phyloP scores from a whole-genome alignment of 73 alveolate genomes.

The Blepharisma japonicum region DNA sequence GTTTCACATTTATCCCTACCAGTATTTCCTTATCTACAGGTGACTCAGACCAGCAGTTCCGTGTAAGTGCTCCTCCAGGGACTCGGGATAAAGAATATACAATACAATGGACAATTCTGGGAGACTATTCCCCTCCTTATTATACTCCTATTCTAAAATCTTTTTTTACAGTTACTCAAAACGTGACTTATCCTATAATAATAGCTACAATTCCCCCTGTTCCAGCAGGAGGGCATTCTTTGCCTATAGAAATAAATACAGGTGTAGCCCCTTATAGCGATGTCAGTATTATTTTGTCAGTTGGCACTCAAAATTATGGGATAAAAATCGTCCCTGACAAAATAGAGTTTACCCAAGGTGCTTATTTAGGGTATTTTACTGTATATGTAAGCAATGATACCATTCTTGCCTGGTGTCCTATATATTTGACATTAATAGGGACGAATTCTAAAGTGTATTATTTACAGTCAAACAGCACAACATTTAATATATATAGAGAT shows the following conservation, averaged over 20 bases:
- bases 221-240: conserved; percentile 56
- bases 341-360: conserved; percentile 41
- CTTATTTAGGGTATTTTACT: conserved; percentile 34
- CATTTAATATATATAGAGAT: conserved; percentile 30
- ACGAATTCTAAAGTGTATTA: conserved; percentile 38
- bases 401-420: background rate
- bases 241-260: conserved; percentile 37
- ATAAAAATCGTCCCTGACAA: conserved; percentile 32
- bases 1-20: conserved; percentile 43
- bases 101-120: conserved; percentile 45
- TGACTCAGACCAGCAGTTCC: conserved; percentile 34
- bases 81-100: conserved; percentile 30
- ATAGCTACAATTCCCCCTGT: conserved; percentile 43
- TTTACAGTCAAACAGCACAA: conserved; percentile 17
- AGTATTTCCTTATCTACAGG: conserved; percentile 34
- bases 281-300: conserved; percentile 40
- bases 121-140: conserved; percentile 39
- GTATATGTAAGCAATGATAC: conserved; percentile 19
- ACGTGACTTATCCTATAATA: conserved; percentile 33
- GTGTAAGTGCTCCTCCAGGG: conserved; percentile 46
- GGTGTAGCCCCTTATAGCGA: conserved; percentile 48
- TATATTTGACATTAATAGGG: conserved; percentile 40
- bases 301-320: conserved; percentile 31
- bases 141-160: conserved; percentile 56
- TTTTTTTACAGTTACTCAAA: conserved; percentile 39